Evolutionary conservation across 768 basidiomycete genomes (phyloP), one percentile per base, ranked within the genome.

Genomic region (Cantharellus cinnabarinus): DNA sequence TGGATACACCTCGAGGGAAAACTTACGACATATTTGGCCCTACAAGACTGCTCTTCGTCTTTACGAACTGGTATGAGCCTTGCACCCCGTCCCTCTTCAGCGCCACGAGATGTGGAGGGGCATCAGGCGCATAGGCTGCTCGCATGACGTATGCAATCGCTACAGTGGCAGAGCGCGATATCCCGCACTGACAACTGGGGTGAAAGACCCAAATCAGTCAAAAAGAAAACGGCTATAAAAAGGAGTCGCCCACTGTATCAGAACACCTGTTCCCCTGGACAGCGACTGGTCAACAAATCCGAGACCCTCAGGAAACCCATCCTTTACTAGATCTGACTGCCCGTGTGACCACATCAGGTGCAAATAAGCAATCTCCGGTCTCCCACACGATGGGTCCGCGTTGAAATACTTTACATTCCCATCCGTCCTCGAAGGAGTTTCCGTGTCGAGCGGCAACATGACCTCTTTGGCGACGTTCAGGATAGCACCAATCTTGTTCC

Each of bases 391-490:
- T 4, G 78, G 66, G 68, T 88, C 78, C 2, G 86, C 74, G 7
- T 82, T 79, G 65, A 81, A 79, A 67, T 80, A 84, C 34, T 80
- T 79, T 44, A 58, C 60, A 7, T 37, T 37, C 10, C 7, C 35
- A 37, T 10, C 14, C 10, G 52, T 37, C 10, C 35, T 37, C 7
- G 14, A 10, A 69, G 48, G 79, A 73, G 54, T 76, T 42, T 39
- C 35, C 3, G 50, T 4, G 65, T 85, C 82, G 65, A 86, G 79
- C 56, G 82, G 79, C n/a, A 79, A 79, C 50, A 75, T 68, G 62
- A 95, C 86, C 69, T 95, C 90, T 72, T 93, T 90, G 52, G 90
- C 90, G 41, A 94, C 91, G 68, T 94, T 93, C 69, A 94, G 77
- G 29, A 94, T 78, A 51, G 84, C 79, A 62, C 76, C 79, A 66